Percentiles rank a stretch among this genome's conserved stretches.
These are phyloP conservation scores for Fistulinella prunicolor DNA, from an alignment of 768 basidiomycete genomes.

Conservation along the genomic window DNA sequence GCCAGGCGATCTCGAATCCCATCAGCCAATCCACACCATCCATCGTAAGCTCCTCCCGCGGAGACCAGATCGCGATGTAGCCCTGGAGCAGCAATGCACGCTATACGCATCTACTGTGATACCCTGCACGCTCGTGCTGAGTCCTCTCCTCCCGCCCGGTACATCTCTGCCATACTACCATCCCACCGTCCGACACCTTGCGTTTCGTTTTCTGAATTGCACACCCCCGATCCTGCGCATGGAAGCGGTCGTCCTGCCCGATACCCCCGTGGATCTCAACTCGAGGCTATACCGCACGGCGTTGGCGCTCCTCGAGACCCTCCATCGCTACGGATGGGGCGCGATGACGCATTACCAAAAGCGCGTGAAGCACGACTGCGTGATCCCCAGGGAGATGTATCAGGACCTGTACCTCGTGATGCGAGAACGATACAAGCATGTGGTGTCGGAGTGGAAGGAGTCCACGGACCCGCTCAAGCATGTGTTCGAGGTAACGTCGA, in stretches of 20 bases:
- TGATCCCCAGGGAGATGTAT: slow-evolving; percentile 73
- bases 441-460: slow-evolving; percentile 75
- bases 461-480: slow-evolving; percentile 86
- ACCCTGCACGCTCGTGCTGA: slow-evolving; percentile 50
- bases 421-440: slow-evolving; percentile 78
- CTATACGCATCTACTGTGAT: slow-evolving; percentile 47
- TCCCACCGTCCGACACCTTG: slow-evolving; percentile 75
- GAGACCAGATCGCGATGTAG: slow-evolving; percentile 69
- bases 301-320: slow-evolving; percentile 72
- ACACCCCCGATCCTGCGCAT: slow-evolving; percentile 23
- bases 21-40: slow-evolving; percentile 48
- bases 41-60: slow-evolving; percentile 73
- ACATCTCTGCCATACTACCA: slow-evolving; percentile 82
- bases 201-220: slow-evolving; percentile 64
- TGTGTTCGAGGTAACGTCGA: slow-evolving; percentile 70
- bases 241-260: slow-evolving; percentile 37
- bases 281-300: slow-evolving; percentile 79
- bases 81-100: slow-evolving; percentile 76
- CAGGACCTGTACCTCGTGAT: slow-evolving; percentile 89
- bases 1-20: slow-evolving; percentile 37
- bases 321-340: slow-evolving; percentile 91
- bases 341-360: slow-evolving; percentile 80
- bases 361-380: slow-evolving; percentile 76
- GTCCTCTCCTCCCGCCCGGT: slow-evolving; percentile 49
- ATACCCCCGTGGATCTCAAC: slow-evolving; percentile 45